Percentiles rank a stretch among this genome's conserved stretches.
phyloP scores from a whole-genome alignment of 305 asterid genomes.

The Coffea humblotiana region DNA sequence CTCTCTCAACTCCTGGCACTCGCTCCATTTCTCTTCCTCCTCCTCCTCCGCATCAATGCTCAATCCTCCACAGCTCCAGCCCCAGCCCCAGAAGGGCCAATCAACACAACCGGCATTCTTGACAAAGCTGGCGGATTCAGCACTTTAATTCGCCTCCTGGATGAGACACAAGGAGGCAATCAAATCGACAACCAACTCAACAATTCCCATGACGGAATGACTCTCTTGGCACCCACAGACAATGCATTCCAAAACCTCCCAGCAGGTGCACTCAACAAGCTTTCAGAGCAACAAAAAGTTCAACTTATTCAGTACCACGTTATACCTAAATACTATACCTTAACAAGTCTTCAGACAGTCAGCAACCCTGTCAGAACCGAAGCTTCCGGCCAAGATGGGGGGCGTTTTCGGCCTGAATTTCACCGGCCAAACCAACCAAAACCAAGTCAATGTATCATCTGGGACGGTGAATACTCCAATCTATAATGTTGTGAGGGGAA shows the following conservation, averaged over 20 bases:
- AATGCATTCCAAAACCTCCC: constrained; percentile 81
- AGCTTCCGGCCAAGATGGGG: constrained; percentile 62
- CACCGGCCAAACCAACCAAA: constrained; percentile 54
- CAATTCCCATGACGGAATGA: constrained; percentile 78
- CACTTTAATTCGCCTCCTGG: constrained; percentile 55
- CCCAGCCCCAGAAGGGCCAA: constrained; percentile 59
- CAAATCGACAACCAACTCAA: constrained; percentile 80
- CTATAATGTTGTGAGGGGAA: constrained; percentile 49
- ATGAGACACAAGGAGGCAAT: constrained; percentile 43
- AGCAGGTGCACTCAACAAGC: constrained; percentile 67
- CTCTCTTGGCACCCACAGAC: constrained; percentile 81
- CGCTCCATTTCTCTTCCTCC: constrained; percentile 26
- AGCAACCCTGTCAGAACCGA: constrained; percentile 90
- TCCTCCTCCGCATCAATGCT: constrained; percentile 32
- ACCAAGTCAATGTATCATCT: constrained; percentile 65
- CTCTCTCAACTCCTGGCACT: constrained; percentile 33
- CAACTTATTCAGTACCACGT: constrained; percentile 64
- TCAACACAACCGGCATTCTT: constrained; percentile 64
- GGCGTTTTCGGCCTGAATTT: constrained; percentile 54
- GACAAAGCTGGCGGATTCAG: constrained; percentile 50
- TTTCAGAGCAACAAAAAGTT: constrained; percentile 57
- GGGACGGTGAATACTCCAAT: constrained; percentile 45
- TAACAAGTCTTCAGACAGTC: constrained; percentile 44
- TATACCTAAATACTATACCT: constrained; percentile 62
- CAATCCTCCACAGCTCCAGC: constrained; percentile 54